Conservation (phyloP, 163 green algal genomes). For the Scenedesmus sp. region DNA sequence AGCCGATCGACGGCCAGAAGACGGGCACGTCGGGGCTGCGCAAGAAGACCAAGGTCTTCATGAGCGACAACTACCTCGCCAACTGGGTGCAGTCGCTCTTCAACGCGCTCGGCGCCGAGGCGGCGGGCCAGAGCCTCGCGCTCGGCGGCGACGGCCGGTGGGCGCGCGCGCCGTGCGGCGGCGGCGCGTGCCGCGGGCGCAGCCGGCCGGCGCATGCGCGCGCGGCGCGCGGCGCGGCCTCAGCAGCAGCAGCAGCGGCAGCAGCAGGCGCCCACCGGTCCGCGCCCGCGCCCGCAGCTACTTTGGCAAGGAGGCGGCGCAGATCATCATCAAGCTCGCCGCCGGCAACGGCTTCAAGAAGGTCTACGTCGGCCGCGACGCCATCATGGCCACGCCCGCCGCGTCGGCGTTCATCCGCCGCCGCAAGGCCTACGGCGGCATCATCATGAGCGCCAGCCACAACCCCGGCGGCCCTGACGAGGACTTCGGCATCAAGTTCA, state of each 20-base stretch:
- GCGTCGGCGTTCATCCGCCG: constrained; percentile 94
- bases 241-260: not conserved
- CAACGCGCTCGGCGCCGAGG: constrained; percentile 90
- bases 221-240: too few species aligned
- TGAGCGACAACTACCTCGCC: constrained; percentile 93
- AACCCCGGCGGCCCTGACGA: constrained; percentile 96
- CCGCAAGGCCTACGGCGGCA: constrained; percentile 86
- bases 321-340: constrained; percentile 97
- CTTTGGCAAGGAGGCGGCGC: constrained; percentile 96
- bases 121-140: constrained; percentile 85
- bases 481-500: constrained; percentile 99
- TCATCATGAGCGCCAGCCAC: constrained; percentile 99
- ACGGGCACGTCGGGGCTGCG: constrained; percentile 97
- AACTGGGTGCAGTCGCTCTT: constrained; percentile 99
- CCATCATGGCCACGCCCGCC: constrained; percentile 95
- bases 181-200: too few species aligned
- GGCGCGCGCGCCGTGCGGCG: not conserved
- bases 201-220: too few species aligned
- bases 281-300: constrained; percentile 67
- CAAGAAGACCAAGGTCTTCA: constrained; percentile 95
- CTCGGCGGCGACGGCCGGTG: constrained; percentile 92
- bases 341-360: constrained; percentile 94
- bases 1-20: constrained; percentile 98
- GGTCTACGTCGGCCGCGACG: constrained; percentile 89
- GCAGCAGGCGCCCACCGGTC: not conserved